Base-by-base conservation (phyloP, 164 flowering plant genomes). In the Brasenia schreberi region DNA sequence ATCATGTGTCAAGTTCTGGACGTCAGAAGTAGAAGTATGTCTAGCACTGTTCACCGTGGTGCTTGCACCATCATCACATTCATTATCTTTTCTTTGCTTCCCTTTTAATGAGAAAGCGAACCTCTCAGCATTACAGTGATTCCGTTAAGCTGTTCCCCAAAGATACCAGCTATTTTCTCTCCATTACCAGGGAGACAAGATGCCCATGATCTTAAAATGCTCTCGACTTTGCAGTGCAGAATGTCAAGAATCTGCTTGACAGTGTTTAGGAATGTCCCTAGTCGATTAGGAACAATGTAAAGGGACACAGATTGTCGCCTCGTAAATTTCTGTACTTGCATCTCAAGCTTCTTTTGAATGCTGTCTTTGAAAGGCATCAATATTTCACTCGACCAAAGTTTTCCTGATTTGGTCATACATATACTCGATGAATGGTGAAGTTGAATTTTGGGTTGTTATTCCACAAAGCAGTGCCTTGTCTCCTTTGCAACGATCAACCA, bases 401-500 rank as follows among this genome's bases (percentile, higher is more conserved):
- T 78, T 84, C 71, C 72, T 83, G 18, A 84, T 77, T 68, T 79
- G 85, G 68, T 83, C 96, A 68, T 88, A 89, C 84, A 92, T 85
- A 42, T 86, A 87, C 75, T 92, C 98, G 4, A 89, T 91, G 82
- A 89, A 92, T 5, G 95, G 92, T 18, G 98, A 83, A 53, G 92
- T 88, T 64, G 92, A 85, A 76, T 84, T 87, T 72, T 81, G 85
- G 58, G 96, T 87, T 64, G 74, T 72, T 19, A 83, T 81, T 63
- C 94, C 94, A 61, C 81, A 75, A 88, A 90, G 87, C 62, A 91
- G 87, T 19, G 83, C 87, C 90, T 89, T 92, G 71, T 92, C 98
- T 70, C 86, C 83, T 70, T 89, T 92, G 84, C 98, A 92, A 62
- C 75, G 85, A 19, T 92, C 96, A 67, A 88, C 91, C 69, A 92